A percentile compares a stretch with the other conserved stretches of the same genome.
Conservation (phyloP, 768 basidiomycete species). For the Terana coerulea region DNA sequence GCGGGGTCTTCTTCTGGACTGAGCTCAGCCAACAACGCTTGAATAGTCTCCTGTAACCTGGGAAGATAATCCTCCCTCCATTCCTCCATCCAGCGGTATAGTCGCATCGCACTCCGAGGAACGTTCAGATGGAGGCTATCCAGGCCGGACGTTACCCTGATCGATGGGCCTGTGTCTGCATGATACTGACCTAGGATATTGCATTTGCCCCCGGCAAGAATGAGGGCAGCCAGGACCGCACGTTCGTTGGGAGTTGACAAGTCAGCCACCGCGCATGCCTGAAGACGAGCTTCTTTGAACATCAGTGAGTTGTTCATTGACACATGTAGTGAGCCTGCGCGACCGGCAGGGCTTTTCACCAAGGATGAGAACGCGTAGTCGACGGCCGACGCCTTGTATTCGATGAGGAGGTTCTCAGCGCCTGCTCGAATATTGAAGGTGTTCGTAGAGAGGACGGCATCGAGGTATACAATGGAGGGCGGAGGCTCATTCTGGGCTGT, state of each 20-base stretch:
- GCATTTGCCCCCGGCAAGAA: constrained; percentile 41
- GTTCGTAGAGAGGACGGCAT: constrained; percentile 40
- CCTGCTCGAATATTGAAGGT: constrained; percentile 55
- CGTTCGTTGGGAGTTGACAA: constrained; percentile 38
- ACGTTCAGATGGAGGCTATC: constrained; percentile 52
- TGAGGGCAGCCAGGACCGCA: constrained; percentile 60
- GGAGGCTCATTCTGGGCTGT: background rate
- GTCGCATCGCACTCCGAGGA: constrained; percentile 75
- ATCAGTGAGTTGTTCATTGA: constrained; percentile 46
- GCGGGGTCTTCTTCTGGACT: background rate
- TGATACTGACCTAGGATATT: constrained; percentile 49
- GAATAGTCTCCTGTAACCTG: constrained; percentile 63
- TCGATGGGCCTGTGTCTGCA: constrained; percentile 29
- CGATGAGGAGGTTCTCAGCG: constrained; percentile 67
- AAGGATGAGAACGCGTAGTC: constrained; percentile 36
- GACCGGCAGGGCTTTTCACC: constrained; percentile 11
- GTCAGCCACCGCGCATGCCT: constrained; percentile 51
- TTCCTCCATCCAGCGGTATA: constrained; percentile 76
- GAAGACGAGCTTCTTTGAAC: constrained; percentile 51
- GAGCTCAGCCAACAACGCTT: constrained; percentile 63
- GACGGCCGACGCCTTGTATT: constrained; percentile 44
- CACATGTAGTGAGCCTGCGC: constrained; percentile 26
- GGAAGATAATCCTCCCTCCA: constrained; percentile 82
- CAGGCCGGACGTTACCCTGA: constrained; percentile 43
- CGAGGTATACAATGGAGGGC: constrained; percentile 23